These are phyloP conservation scores for Amborella trichopoda DNA, from an alignment of 164 flowering plant genomes.

Conservation along the genomic window DNA sequence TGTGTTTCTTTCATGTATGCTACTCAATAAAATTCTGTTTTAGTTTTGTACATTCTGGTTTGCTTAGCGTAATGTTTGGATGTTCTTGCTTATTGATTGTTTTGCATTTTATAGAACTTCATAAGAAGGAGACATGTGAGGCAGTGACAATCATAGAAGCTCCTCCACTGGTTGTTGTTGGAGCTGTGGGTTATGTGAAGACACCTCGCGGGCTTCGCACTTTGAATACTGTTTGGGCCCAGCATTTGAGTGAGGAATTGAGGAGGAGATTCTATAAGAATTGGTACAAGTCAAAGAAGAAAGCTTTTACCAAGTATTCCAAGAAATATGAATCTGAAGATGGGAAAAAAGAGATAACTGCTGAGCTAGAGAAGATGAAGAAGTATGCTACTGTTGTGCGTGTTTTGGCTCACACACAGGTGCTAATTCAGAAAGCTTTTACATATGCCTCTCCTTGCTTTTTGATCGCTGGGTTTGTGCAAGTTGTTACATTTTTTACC, in stretches of 20 bases:
- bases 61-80: not conserved
- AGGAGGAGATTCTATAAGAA: slow-evolving; percentile 83
- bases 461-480: too few relatives aligned
- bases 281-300: slow-evolving; percentile 86
- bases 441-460: too few relatives aligned
- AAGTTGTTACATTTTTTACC: too few relatives aligned
- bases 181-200: slow-evolving; percentile 79
- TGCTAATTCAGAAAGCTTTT: too few relatives aligned
- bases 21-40: too few relatives aligned
- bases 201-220: slow-evolving; percentile 82
- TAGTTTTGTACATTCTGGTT: not conserved
- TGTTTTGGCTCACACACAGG: slow-evolving; percentile 89
- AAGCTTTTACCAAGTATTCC: slow-evolving; percentile 78
- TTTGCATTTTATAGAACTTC: slow-evolving; percentile 41
- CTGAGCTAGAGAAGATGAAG: slow-evolving; percentile 68
- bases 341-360: slow-evolving; percentile 54
- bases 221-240: slow-evolving; percentile 82
- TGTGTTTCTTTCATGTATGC: too few relatives aligned
- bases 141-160: slow-evolving; percentile 75
- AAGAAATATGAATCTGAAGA: slow-evolving; percentile 60
- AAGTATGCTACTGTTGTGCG: slow-evolving; percentile 66
- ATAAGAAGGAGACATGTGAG: slow-evolving; percentile 87
- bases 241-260: slow-evolving; percentile 71
- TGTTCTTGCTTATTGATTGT: too few relatives aligned
- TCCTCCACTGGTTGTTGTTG: slow-evolving; percentile 81